Percentiles rank a stretch among this genome's conserved stretches.
Conservation (phyloP, 768 basidiomycete genomes). For the Podaxis sp. region DNA sequence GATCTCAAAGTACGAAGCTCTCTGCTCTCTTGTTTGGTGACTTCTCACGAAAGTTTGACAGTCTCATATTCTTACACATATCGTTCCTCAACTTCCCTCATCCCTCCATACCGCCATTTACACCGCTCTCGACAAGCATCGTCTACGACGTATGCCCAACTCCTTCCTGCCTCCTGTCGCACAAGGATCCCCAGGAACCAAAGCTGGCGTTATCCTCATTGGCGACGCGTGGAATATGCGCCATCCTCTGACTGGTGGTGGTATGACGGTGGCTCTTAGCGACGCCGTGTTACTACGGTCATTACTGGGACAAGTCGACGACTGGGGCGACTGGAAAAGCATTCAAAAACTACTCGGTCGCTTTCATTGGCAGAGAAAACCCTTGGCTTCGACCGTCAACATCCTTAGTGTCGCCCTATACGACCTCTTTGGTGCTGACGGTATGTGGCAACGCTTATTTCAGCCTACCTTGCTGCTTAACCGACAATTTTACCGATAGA, state of each 20-base stretch:
- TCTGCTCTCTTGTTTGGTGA: background rate
- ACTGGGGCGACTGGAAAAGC: constrained; percentile 49
- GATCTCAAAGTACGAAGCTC: constrained; percentile 65
- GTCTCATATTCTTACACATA: constrained; percentile 67
- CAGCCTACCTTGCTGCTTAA: background rate
- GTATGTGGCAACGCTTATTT: constrained; percentile 43
- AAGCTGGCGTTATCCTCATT: constrained; percentile 77
- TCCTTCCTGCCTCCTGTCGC: constrained; percentile 83
- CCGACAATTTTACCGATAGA: constrained; percentile 35
- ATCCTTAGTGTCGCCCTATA: constrained; percentile 92
- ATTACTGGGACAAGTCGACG: constrained; percentile 49
- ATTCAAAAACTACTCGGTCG: constrained; percentile 52
- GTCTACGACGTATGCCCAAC: constrained; percentile 92
- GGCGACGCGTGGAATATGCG: constrained; percentile 99
- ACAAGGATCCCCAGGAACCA: constrained; percentile 54
- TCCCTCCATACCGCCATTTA: constrained; percentile 65
- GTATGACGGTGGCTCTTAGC: constrained; percentile 94
- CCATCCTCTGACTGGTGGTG: constrained; percentile 95
- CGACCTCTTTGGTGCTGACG: constrained; percentile 91
- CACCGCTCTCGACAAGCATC: constrained; percentile 72
- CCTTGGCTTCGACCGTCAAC: constrained; percentile 83
- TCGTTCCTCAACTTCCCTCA: constrained; percentile 81
- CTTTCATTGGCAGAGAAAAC: constrained; percentile 90
- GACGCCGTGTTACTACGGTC: constrained; percentile 78
- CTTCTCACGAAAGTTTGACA: constrained; percentile 27